Conservation (phyloP, 306 rosid genomes). For the Betula pendula region DNA sequence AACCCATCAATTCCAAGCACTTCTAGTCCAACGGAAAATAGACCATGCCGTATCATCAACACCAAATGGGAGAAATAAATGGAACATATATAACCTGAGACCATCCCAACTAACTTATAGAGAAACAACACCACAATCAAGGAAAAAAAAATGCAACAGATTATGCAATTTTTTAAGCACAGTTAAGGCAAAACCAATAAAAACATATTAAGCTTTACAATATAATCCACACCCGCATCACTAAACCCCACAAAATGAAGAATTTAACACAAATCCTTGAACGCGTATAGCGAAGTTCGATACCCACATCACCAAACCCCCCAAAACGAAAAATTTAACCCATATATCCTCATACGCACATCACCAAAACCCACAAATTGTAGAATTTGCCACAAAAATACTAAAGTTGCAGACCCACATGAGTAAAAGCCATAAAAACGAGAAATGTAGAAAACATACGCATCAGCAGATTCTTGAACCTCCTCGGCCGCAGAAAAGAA, state of each 20-base stretch:
- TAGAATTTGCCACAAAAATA: slow-evolving; percentile 18
- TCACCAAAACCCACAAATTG: neutral
- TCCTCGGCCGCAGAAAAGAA: slow-evolving; percentile 97
- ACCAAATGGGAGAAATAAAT: neutral
- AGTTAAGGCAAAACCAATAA: neutral
- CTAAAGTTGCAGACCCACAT: slow-evolving; percentile 22
- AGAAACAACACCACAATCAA: slow-evolving; percentile 3
- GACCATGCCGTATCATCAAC: neutral
- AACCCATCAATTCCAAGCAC: neutral
- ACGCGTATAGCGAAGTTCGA: neutral
- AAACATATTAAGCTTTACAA: neutral
- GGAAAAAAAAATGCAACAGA: neutral
- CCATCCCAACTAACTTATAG: neutral
- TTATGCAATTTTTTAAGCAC: neutral
- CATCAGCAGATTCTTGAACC: slow-evolving; percentile 97
- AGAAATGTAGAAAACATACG: slow-evolving; percentile 48
- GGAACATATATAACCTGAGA: neutral
- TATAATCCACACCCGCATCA: neutral
- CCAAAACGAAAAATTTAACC: neutral
- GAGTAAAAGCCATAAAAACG: slow-evolving; percentile 4
- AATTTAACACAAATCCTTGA: neutral
- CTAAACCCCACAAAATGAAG: neutral
- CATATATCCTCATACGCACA: neutral
- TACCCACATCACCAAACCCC: slow-evolving; percentile 17
- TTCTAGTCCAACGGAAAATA: neutral